Evolutionary conservation across 352 stramenopile genomes (phyloP).

Genomic region (Globisporangium canariense): DNA sequence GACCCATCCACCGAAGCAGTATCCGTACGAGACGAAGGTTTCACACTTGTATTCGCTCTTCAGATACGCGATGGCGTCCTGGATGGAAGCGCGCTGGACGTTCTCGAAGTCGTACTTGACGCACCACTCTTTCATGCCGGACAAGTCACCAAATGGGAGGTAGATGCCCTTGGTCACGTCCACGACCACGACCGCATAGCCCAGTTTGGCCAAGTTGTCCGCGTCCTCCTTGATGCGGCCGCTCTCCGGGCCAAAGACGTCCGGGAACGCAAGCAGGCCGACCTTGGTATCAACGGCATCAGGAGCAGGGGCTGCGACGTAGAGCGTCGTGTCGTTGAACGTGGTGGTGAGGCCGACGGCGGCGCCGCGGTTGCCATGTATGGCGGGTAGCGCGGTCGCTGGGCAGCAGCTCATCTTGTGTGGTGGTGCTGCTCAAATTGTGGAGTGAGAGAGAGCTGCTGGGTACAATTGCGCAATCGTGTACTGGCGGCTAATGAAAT

Average conservation of each 20-base stretch:
- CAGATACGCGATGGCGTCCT: no score
- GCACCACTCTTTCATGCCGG: conserved; percentile 14
- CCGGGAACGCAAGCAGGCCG: conserved; percentile 39
- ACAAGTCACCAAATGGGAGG: conserved; percentile 8
- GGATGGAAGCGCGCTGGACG: no score
- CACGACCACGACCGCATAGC: conserved; percentile 45
- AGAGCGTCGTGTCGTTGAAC: conserved; percentile 33
- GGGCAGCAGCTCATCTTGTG: conserved; percentile 44
- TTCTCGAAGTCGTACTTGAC: conserved; percentile 18
- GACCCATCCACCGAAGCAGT: no score
- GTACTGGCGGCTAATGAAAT: no score
- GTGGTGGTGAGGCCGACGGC: conserved; percentile 22
- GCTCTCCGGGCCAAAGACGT: conserved; percentile 51
- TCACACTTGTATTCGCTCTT: no score
- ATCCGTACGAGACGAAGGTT: no score
- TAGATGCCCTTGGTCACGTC: conserved; percentile 40
- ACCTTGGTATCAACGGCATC: conserved; percentile 17
- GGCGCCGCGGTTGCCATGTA: conserved; percentile 9
- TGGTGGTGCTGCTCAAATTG: neutral
- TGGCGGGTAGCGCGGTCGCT: conserved; percentile 21
- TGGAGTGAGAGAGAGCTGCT: neutral
- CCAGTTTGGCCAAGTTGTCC: conserved; percentile 37
- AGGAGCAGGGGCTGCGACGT: conserved; percentile 25
- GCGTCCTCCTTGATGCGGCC: conserved; percentile 49
- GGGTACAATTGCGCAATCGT: no score